These are phyloP conservation scores for Oryza coarctata DNA, from an alignment of 176 grass and related monocot species.

Conservation along the genomic window DNA sequence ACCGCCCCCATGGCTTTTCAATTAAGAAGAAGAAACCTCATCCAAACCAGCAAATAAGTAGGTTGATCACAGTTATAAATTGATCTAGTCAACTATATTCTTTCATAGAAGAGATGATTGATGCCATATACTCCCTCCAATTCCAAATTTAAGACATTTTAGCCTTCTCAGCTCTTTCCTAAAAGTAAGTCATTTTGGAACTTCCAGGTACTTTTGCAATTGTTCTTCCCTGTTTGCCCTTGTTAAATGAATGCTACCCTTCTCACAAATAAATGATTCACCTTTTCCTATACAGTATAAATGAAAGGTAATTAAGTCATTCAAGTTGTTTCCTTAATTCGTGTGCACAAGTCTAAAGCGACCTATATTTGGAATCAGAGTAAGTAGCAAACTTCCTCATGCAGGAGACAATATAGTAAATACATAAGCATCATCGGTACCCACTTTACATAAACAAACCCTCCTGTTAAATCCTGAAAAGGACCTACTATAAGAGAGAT, in stretches of 20 bases:
- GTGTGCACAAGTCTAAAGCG: background rate
- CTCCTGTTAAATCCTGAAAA: background rate
- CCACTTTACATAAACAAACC: background rate
- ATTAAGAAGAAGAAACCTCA: too few species aligned
- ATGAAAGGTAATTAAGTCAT: background rate
- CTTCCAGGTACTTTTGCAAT: background rate
- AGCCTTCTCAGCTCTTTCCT: too few species aligned
- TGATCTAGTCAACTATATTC: conserved; percentile 2
- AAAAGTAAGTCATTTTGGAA: background rate
- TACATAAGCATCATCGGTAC: background rate
- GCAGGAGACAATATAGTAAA: background rate
- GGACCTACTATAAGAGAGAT: background rate
- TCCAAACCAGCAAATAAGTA: background rate
- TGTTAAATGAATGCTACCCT: background rate
- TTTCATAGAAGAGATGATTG: background rate
- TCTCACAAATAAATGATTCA: background rate
- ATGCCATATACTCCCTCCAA: background rate
- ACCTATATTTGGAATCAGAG: background rate
- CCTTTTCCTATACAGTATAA: background rate
- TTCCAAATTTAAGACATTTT: background rate
- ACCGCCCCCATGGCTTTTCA: too few species aligned
- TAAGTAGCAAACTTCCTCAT: background rate
- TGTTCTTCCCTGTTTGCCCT: background rate
- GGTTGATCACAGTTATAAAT: background rate
- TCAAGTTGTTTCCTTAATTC: background rate